A percentile compares a stretch with the other conserved stretches of the same genome.
Conservation (phyloP, 2,329 filamentous ascomycete genomes). For the Colletotrichum musae region DNA sequence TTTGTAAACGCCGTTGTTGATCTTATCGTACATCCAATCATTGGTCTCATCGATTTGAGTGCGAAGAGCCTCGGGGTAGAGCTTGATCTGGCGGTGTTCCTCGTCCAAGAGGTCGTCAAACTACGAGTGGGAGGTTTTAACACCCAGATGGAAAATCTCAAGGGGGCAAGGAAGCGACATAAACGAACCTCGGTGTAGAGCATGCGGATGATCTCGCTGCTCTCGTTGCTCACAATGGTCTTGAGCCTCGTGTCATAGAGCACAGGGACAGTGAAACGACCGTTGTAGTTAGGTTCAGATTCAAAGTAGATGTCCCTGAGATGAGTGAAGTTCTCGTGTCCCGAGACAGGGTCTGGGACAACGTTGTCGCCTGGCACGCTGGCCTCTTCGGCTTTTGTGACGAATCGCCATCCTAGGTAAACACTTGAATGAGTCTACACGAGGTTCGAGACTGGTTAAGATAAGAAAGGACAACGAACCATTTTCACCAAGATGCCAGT, state of each 20-base stretch:
- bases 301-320: conserved; percentile 86
- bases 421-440: no score
- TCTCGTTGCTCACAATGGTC: conserved; percentile 92
- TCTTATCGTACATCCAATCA: conserved; percentile 82
- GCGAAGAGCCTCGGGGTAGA: conserved; percentile 78
- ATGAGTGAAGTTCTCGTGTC: conserved; percentile 77
- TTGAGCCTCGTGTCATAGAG: conserved; percentile 84
- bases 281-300: conserved; percentile 78
- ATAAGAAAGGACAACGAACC: conserved; percentile 52
- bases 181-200: conserved; percentile 74
- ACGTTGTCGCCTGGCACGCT: conserved; percentile 73
- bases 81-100: conserved; percentile 71
- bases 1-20: conserved; percentile 82
- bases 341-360: conserved; percentile 77
- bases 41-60: conserved; percentile 82
- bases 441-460: no score
- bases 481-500: conserved; percentile 85
- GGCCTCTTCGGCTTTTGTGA: conserved; percentile 68
- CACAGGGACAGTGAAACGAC: conserved; percentile 89
- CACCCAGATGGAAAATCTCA: not conserved
- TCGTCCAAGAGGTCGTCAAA: conserved; percentile 81
- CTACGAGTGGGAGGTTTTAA: conserved; percentile 43
- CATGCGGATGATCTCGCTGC: conserved; percentile 93
- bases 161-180: not conserved
- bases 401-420: conserved; percentile 84